Conservation (phyloP, 1,284 basidiomycete genomes). For the Fomitopsis betulina region DNA sequence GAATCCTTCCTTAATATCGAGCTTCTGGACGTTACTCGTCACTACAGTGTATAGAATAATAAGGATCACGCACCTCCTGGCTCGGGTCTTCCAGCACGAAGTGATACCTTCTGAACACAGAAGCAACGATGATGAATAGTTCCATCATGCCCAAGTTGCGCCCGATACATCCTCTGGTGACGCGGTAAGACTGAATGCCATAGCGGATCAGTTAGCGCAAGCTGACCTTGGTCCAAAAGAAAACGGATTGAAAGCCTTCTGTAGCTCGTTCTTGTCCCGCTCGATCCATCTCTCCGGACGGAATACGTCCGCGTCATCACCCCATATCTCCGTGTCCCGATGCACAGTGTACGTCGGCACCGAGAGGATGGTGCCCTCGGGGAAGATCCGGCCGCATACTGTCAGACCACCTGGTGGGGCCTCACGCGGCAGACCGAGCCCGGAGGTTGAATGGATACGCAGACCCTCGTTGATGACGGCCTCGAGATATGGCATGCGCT, state of each 20-base stretch:
- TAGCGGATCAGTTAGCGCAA: neutral
- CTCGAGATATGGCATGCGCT: constrained; percentile 70
- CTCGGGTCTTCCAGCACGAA: constrained; percentile 58
- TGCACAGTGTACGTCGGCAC: constrained; percentile 81
- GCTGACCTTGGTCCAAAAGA: constrained; percentile 60
- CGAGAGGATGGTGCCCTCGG: constrained; percentile 65
- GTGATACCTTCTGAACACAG: constrained; percentile 68
- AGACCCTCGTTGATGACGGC: constrained; percentile 83
- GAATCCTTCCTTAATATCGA: constrained; percentile 74
- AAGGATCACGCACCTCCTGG: constrained; percentile 42
- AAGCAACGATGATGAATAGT: constrained; percentile 68
- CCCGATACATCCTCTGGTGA: constrained; percentile 64
- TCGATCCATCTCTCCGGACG: constrained; percentile 83
- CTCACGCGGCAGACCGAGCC: constrained; percentile 76
- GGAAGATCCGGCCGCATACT: constrained; percentile 58
- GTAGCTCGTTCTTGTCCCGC: constrained; percentile 51
- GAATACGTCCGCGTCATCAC: constrained; percentile 69
- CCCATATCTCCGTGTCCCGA: constrained; percentile 68
- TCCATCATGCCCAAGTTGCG: constrained; percentile 75
- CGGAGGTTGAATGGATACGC: constrained; percentile 76
- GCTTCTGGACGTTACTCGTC: constrained; percentile 29
- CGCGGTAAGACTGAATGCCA: neutral
- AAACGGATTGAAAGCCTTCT: constrained; percentile 76
- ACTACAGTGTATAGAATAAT: neutral
- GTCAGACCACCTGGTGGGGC: constrained; percentile 67